Evolutionary conservation across 2,329 filamentous ascomycete genomes (phyloP).

Genomic region (Myrmaecium sp.): DNA sequence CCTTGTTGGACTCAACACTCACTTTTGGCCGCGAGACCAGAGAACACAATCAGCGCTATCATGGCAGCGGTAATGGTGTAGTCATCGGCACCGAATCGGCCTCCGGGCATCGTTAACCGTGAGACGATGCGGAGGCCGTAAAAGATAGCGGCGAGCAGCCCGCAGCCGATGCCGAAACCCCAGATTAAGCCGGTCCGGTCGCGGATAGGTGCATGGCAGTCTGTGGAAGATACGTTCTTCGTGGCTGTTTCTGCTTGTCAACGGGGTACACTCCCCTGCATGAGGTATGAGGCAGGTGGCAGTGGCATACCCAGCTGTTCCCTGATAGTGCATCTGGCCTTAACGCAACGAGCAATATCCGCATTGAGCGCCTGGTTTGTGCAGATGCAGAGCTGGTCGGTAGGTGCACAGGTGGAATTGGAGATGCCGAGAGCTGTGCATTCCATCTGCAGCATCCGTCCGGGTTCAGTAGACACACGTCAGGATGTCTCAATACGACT

Average conservation of each 20-base stretch:
- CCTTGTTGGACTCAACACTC: conserved; percentile 1
- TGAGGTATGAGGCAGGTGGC: not conserved
- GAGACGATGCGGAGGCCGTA: conserved; percentile 18
- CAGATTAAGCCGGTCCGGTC: conserved; percentile 18
- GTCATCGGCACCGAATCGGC: conserved; percentile 23
- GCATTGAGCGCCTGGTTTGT: conserved; percentile 8
- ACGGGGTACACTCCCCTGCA: conserved; percentile 2
- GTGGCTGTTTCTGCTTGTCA: conserved; percentile 10
- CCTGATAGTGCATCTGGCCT: conserved; percentile 9
- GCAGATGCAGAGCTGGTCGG: conserved; percentile 11
- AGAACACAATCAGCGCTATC: conserved; percentile 14
- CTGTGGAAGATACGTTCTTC: conserved; percentile 21
- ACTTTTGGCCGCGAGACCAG: conserved; percentile 7
- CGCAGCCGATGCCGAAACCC: conserved; percentile 15
- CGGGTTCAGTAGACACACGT: too few relatives aligned
- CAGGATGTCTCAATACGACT: too few relatives aligned
- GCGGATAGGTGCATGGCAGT: conserved; percentile 17
- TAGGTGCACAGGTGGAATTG: conserved; percentile 10
- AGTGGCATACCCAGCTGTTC: conserved; percentile 11
- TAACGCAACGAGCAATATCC: conserved; percentile 10
- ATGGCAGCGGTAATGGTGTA: conserved; percentile 22
- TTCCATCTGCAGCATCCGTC: too few relatives aligned
- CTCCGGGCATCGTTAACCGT: conserved; percentile 16
- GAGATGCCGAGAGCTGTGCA: conserved; percentile 8
- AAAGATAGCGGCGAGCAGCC: conserved; percentile 16